Conservation (phyloP, 257 asterid species). For the Lantana camara region DNA sequence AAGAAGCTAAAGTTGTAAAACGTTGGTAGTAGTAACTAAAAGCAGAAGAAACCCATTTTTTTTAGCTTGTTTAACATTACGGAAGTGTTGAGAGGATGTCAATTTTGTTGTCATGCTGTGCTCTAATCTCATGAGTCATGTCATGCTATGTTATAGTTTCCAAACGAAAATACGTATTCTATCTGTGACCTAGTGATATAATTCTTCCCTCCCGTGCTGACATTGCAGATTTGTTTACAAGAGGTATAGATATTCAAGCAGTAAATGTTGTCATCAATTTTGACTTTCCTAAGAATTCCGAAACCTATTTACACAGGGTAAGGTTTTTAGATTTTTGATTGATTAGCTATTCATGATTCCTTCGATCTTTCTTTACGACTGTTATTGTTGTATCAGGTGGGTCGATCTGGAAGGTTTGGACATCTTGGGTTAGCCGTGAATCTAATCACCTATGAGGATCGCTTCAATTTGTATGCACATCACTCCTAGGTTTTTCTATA, state of each 20-base stretch:
- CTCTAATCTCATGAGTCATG: background rate
- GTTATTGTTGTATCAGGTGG: constrained; percentile 49
- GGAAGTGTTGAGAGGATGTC: too few relatives aligned
- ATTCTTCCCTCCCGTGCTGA: constrained; percentile 11
- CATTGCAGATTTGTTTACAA: constrained; percentile 69
- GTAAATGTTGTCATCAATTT: constrained; percentile 84
- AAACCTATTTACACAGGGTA: constrained; percentile 87
- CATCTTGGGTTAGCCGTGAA: constrained; percentile 84
- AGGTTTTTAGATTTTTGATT: background rate
- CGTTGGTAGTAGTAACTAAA: too few relatives aligned
- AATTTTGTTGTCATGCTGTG: background rate
- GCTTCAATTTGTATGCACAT: constrained; percentile 65
- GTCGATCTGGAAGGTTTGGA: constrained; percentile 85
- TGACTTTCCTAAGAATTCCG: constrained; percentile 82
- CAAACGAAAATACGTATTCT: background rate
- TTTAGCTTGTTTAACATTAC: too few relatives aligned
- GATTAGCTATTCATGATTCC: background rate
- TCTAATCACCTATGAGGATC: constrained; percentile 77
- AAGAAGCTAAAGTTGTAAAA: too few relatives aligned
- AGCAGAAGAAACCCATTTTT: too few relatives aligned
- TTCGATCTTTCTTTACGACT: constrained; percentile 4
- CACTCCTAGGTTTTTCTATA: constrained; percentile 4
- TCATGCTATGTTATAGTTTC: background rate
- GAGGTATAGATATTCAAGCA: constrained; percentile 89
- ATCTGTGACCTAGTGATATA: background rate